Evolutionary conservation across 768 basidiomycete genomes (phyloP), one percentile per base, ranked within the genome.

Genomic region (Lactarius deliciosus): DNA sequence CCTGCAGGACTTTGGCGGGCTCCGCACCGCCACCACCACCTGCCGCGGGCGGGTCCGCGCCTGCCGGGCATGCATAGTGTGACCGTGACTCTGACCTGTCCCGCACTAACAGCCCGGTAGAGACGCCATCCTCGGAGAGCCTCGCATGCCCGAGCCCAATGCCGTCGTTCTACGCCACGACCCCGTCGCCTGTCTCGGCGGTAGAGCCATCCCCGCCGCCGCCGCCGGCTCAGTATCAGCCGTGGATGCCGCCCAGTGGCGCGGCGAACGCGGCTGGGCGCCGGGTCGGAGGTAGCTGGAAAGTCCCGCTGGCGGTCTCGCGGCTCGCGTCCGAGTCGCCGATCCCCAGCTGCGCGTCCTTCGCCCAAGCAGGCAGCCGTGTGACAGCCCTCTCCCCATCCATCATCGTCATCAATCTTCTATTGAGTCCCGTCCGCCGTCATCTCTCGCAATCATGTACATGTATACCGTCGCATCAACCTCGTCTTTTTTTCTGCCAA

Each of bases 241-340:
- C 57, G 8, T 65, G 66, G 32, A 34, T 55, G 16, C 64, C 68
- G 11, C 68, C 64, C 15, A 36, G 61, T 8, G 64, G 64, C 16
- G 68, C 68, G 16, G 54, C 62, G 30, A 69, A 66, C 6, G 25
- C 61, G 4, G 36, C 54, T 20, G 22, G 32, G 15, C 64, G 68
- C 1, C 68, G 62, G 2, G 70, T 70, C 28, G 70, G 61, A n/a
- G 68, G 70, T 0, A 69, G 7, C 32, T 70, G 70, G 68, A 57
- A 61, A 41, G 43, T 62, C 5, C 68, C 65, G 28, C 5, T 64
- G 34, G 62, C 36, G 11, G 34, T 68, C 32, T 56, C 62, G 25
- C 58, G 54, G 0, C 34, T 56, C 13, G 58, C 58, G 1, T 13
- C 36, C 36, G 36, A 38, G 36, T 68, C 62, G 8, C 66, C 58